phyloP scores from a whole-genome alignment of 2,329 filamentous ascomycete genomes.

The Cryoendolithus antarcticus region DNA sequence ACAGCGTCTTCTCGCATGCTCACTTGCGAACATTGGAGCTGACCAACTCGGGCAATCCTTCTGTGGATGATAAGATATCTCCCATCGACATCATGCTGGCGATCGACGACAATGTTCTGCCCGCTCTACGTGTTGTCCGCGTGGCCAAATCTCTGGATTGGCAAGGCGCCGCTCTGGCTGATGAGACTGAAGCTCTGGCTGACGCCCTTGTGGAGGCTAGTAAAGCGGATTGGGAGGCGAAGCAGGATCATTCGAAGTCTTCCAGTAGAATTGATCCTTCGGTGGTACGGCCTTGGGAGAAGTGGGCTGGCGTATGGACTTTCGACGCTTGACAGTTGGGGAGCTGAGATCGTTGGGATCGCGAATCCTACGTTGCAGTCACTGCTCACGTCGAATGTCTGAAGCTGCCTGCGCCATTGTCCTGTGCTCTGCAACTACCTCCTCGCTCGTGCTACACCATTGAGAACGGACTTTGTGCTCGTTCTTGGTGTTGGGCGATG shows the following conservation, averaged over 20 bases:
- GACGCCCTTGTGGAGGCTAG: constrained; percentile 26
- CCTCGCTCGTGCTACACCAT: too few species aligned
- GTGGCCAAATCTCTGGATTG: constrained; percentile 30
- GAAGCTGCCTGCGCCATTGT: too few species aligned
- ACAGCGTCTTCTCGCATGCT: constrained; percentile 9
- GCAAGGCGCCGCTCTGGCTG: constrained; percentile 21
- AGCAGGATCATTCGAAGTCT: too few species aligned
- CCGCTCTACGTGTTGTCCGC: constrained; percentile 25
- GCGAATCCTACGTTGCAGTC: too few species aligned
- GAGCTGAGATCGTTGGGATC: too few species aligned
- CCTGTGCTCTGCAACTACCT: too few species aligned
- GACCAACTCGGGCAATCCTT: constrained; percentile 26
- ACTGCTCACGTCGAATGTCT: too few species aligned
- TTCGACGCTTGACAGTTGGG: constrained; percentile 4
- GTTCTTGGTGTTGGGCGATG: too few species aligned
- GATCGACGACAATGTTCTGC: constrained; percentile 29
- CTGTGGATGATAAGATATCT: constrained; percentile 25
- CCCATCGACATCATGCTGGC: constrained; percentile 30
- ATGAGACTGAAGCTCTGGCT: constrained; percentile 27
- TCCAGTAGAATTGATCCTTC: background rate
- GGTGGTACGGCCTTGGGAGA: constrained; percentile 4
- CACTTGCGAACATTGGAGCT: constrained; percentile 28
- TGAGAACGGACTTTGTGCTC: too few species aligned
- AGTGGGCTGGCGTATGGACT: constrained; percentile 11
- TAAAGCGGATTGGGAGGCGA: constrained; percentile 24